phyloP scores from a whole-genome alignment of 306 rosid genomes.

The Fagus sylvatica region DNA sequence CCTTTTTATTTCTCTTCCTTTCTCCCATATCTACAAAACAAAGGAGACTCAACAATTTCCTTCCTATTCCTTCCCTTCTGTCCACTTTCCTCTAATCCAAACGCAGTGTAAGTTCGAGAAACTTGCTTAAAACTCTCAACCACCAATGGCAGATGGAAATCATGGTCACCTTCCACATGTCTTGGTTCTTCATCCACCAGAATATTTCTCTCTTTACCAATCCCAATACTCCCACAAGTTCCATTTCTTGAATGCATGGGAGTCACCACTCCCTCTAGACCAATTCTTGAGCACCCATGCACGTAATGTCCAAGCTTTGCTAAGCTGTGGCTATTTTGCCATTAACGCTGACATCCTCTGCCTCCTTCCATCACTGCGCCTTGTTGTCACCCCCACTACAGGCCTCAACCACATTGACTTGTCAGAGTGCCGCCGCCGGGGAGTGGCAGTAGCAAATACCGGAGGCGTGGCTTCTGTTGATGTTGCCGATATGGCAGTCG shows the following conservation, averaged over 20 bases:
- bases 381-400: constrained; percentile 30
- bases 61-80: no score
- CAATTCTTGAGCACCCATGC: constrained; percentile 22
- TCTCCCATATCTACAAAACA: no score
- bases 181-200: no score
- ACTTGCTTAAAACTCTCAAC: no score
- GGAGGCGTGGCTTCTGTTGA: constrained; percentile 38
- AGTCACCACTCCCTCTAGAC: constrained; percentile 29
- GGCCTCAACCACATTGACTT: constrained; percentile 54
- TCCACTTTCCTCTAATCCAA: no score
- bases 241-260: constrained; percentile 26
- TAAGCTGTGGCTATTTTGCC: not conserved
- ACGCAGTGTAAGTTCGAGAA: no score
- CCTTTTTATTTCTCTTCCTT: no score
- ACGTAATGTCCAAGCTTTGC: constrained; percentile 28
- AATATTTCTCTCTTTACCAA: not conserved
- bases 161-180: no score
- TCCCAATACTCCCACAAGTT: constrained; percentile 29
- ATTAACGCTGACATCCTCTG: constrained; percentile 24
- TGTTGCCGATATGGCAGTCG: constrained; percentile 54
- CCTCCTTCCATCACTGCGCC: constrained; percentile 39
- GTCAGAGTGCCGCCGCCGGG: constrained; percentile 43
- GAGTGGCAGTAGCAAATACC: constrained; percentile 37
- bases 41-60: no score
- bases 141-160: no score